Conservation (phyloP, 208 protist species). For the Endotrypanum monterogeii region DNA sequence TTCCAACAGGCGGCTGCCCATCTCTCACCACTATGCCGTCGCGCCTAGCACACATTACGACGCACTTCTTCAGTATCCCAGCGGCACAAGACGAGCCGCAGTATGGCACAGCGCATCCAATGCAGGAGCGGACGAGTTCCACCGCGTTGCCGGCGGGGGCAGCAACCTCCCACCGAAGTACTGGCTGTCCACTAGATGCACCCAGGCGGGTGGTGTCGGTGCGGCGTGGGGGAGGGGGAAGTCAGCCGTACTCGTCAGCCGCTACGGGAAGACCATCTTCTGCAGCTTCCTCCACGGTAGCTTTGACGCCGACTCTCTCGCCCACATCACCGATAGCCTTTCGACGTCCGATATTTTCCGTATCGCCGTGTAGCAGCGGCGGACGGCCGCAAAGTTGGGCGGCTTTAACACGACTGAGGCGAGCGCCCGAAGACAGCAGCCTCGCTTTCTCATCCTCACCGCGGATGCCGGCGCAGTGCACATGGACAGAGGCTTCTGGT, state of each 20-base stretch:
- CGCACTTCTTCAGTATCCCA: constrained; percentile 32
- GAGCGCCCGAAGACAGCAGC: constrained; percentile 7
- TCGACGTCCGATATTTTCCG: constrained; percentile 5
- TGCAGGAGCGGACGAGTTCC: constrained; percentile 17
- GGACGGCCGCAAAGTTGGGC: constrained; percentile 1
- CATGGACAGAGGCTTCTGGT: not conserved
- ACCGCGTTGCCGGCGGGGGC: not conserved
- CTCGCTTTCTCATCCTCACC: constrained; percentile 5
- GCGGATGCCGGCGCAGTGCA: not conserved
- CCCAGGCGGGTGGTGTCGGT: constrained; percentile 4
- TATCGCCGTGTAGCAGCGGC: constrained; percentile 9
- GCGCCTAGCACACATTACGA: constrained; percentile 28
- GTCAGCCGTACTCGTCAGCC: not conserved
- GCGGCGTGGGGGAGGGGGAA: constrained; percentile 4
- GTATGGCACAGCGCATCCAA: not conserved
- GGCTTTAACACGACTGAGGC: constrained; percentile 1
- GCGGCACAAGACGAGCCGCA: constrained; percentile 8
- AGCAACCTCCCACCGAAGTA: not conserved
- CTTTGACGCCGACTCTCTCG: constrained; percentile 22
- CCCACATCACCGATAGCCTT: constrained; percentile 8
- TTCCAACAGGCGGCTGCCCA: not conserved
- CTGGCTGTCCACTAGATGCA: constrained; percentile 11
- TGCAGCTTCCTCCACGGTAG: constrained; percentile 9
- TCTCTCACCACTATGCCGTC: constrained; percentile 18
- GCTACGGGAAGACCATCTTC: constrained; percentile 7